phyloP scores from a whole-genome alignment of 192 early-diverging fungal genomes.

The Geranomyces michiganensis region DNA sequence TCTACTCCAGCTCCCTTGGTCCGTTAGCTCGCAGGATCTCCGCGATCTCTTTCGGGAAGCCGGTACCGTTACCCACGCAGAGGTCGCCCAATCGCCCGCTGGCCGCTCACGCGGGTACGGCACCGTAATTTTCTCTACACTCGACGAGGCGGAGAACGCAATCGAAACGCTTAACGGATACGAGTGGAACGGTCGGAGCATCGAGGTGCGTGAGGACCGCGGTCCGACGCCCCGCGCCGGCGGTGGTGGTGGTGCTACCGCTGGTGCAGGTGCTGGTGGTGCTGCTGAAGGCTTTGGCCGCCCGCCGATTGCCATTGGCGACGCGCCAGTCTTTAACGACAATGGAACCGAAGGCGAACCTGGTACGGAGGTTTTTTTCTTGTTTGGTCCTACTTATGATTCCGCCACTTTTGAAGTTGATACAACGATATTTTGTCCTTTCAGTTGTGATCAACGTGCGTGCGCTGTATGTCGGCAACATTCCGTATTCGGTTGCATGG shows the following conservation, averaged over 20 bases:
- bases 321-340: constrained; percentile 7
- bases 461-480: constrained; percentile 56
- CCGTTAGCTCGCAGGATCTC: constrained; percentile 56
- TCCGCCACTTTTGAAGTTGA: too few species aligned
- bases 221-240: too few species aligned
- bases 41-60: constrained; percentile 66
- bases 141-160: constrained; percentile 71
- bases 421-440: too few species aligned
- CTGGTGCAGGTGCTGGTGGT: too few species aligned
- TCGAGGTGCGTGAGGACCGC: constrained; percentile 77
- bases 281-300: too few species aligned
- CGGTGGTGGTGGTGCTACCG: too few species aligned
- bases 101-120: constrained; percentile 74
- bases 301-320: constrained; percentile 20
- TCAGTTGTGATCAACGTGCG: not conserved
- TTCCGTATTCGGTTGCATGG: constrained; percentile 55
- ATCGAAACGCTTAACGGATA: constrained; percentile 68
- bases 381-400: too few species aligned
- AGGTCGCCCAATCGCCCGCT: constrained; percentile 55
- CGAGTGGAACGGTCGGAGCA: constrained; percentile 69
- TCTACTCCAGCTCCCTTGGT: constrained; percentile 48
- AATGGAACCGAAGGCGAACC: not conserved
- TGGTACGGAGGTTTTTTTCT: too few species aligned
- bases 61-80: constrained; percentile 67
- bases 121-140: constrained; percentile 65